phyloP scores from a whole-genome alignment of 164 flowering plant genomes.

The Liquidambar formosana region DNA sequence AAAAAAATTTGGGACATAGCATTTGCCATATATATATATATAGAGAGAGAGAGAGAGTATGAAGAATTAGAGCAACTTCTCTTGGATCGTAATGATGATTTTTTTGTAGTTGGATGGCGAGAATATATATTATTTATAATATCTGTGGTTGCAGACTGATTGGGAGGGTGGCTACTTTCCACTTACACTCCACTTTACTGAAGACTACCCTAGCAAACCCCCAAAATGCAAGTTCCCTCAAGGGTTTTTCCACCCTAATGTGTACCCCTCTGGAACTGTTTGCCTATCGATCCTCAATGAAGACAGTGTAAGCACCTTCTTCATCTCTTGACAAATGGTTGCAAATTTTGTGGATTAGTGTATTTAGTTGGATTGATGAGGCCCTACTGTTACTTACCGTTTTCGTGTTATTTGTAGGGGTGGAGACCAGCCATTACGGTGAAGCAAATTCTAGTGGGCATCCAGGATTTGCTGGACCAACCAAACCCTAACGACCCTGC shows the following conservation, averaged over 20 bases:
- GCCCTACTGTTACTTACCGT: too few species aligned
- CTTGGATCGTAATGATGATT: neutral
- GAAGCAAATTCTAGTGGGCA: slow-evolving; percentile 89
- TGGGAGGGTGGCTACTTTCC: slow-evolving; percentile 96
- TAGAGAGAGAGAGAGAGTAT: too few species aligned
- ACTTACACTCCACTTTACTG: slow-evolving; percentile 75
- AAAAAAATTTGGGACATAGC: too few species aligned
- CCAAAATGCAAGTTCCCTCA: slow-evolving; percentile 95
- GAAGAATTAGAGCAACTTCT: neutral
- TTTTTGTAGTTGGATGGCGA: neutral
- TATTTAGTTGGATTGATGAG: neutral
- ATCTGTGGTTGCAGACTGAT: slow-evolving; percentile 67
- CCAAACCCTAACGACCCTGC: slow-evolving; percentile 97
- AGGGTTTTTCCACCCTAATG: slow-evolving; percentile 95
- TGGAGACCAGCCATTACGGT: slow-evolving; percentile 99
- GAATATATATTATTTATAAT: neutral
- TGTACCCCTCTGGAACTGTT: slow-evolving; percentile 97
- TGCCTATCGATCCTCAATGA: slow-evolving; percentile 94
- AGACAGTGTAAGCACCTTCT: slow-evolving; percentile 71
- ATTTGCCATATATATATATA: too few species aligned
- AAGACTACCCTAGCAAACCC: slow-evolving; percentile 97
- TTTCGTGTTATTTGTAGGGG: slow-evolving; percentile 45
- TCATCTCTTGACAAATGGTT: neutral
- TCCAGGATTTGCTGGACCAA: slow-evolving; percentile 86
- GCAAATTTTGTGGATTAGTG: neutral